These are phyloP conservation scores for Fusarium transvaalense DNA, from an alignment of 2,329 filamentous ascomycete species.

Conservation along the genomic window DNA sequence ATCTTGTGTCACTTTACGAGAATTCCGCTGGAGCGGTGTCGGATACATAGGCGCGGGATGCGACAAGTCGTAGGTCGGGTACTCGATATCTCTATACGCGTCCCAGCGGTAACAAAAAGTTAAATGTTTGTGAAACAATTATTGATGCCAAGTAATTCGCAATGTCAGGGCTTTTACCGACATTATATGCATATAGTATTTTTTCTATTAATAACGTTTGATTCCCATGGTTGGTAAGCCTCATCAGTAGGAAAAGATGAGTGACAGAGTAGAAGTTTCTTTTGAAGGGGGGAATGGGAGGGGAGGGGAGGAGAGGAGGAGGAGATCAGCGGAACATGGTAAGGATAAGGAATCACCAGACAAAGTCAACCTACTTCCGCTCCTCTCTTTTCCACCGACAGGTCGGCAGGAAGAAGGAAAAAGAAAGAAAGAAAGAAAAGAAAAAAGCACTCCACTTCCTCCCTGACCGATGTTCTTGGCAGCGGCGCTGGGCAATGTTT, in stretches of 20 bases:
- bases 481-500: background rate
- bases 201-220: background rate
- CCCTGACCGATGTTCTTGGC: background rate
- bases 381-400: background rate
- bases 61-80: background rate
- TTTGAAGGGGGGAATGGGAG: no score
- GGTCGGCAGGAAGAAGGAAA: no score
- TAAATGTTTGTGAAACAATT: background rate
- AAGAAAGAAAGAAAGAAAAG: no score
- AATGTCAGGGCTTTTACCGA: background rate
- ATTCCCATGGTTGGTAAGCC: no score
- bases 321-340: background rate
- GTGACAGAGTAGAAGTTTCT: background rate
- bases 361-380: background rate
- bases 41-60: background rate
- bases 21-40: background rate
- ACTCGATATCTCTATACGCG: background rate
- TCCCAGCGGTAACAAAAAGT: background rate
- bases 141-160: background rate
- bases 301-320: no score
- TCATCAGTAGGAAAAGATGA: no score
- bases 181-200: no score
- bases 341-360: background rate
- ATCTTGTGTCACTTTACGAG: background rate
- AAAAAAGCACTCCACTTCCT: background rate